These are phyloP conservation scores for Beauveria caledonica DNA, from an alignment of 2,329 filamentous ascomycete species.

Conservation along the genomic window DNA sequence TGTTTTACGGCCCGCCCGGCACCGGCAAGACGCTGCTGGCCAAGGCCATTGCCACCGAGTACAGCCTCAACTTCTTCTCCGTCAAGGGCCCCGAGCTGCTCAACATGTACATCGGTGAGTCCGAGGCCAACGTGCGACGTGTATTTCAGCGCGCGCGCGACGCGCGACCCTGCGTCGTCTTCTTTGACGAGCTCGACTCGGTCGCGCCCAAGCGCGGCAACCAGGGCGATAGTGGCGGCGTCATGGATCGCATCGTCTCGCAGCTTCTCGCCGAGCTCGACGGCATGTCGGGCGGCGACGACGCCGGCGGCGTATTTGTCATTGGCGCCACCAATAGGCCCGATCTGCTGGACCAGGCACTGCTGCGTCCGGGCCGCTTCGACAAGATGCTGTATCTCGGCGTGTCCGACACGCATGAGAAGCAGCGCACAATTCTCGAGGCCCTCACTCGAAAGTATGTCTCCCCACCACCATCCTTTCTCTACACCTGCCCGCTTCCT, in stretches of 20 bases:
- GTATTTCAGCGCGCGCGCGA: conserved; percentile 85
- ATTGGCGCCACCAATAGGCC: conserved; percentile 94
- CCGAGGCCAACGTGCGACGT: conserved; percentile 81
- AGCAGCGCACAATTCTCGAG: conserved; percentile 89
- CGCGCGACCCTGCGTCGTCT: conserved; percentile 80
- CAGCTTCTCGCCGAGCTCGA: conserved; percentile 92
- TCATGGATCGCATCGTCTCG: conserved; percentile 96
- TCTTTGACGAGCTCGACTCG: conserved; percentile 88
- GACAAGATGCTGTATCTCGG: conserved; percentile 98
- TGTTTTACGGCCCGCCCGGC: conserved; percentile 86
- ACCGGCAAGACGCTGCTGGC: conserved; percentile 89
- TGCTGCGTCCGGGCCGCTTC: conserved; percentile 83
- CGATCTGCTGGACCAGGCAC: conserved; percentile 82
- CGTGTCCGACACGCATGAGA: conserved; percentile 92
- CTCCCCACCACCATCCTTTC: background rate
- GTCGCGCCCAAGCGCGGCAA: conserved; percentile 95
- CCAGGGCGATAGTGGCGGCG: conserved; percentile 91
- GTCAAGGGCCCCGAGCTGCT: conserved; percentile 87
- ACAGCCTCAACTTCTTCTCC: conserved; percentile 89
- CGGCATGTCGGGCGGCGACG: conserved; percentile 91
- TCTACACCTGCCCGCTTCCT: conserved; percentile 9
- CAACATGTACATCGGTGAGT: conserved; percentile 96
- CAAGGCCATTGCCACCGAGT: conserved; percentile 89
- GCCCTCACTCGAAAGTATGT: conserved; percentile 84
- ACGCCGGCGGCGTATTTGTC: conserved; percentile 83